Evolutionary conservation across 768 basidiomycete genomes (phyloP).

Genomic region (Mycena epipterygia): DNA sequence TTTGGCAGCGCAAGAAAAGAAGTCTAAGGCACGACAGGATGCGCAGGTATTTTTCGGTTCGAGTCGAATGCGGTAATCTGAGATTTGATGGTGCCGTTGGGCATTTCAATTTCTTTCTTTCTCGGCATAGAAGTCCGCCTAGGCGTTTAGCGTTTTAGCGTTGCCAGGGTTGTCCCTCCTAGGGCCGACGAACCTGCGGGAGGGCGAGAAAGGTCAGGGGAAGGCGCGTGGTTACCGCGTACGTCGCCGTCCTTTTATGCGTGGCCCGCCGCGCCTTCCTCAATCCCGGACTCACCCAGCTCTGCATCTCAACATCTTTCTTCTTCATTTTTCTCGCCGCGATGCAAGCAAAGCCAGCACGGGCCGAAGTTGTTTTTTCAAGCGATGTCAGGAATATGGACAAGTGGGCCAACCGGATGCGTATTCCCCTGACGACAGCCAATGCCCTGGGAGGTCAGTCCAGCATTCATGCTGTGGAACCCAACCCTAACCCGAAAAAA

Average conservation of each 20-base stretch:
- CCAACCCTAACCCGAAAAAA: too few species aligned
- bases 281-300: slow-evolving; percentile 5
- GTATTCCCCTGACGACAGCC: slow-evolving; percentile 86
- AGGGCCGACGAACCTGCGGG: slow-evolving; percentile 12
- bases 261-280: background rate
- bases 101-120: slow-evolving; percentile 25
- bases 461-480: too few species aligned
- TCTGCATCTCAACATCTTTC: slow-evolving; percentile 38
- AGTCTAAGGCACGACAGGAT: background rate
- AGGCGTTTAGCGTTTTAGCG: background rate
- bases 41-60: background rate
- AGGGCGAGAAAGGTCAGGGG: background rate
- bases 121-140: slow-evolving; percentile 1
- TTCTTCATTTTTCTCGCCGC: slow-evolving; percentile 16
- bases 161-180: slow-evolving; percentile 16
- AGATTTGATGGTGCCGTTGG: slow-evolving; percentile 18
- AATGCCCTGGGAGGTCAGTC: slow-evolving; percentile 86
- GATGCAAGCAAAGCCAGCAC: slow-evolving; percentile 52
- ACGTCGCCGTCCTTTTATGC: slow-evolving; percentile 8
- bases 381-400: slow-evolving; percentile 87
- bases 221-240: background rate
- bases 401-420: slow-evolving; percentile 83
- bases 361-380: slow-evolving; percentile 79
- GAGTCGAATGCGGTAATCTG: slow-evolving; percentile 14
- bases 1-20: slow-evolving; percentile 10